Conservation (phyloP, 2,329 filamentous ascomycete species). For the Claviceps quebecensis region DNA sequence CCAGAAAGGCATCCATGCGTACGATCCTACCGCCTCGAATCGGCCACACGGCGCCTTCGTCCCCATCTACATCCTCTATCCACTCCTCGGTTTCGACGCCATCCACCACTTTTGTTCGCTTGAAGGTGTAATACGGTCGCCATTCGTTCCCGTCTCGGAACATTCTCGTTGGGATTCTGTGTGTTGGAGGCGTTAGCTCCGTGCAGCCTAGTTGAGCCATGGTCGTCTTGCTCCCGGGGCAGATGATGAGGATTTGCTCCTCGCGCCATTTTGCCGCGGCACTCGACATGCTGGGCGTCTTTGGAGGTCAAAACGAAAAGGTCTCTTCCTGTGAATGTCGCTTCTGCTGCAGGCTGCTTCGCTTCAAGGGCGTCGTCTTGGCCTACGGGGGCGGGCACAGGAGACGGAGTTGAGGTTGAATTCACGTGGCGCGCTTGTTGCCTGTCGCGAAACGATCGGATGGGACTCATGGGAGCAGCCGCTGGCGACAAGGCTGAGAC, state of each 20-base stretch:
- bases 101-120: constrained; percentile 39
- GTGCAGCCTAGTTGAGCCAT: constrained; percentile 81
- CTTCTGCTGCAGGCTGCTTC: neutral
- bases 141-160: constrained; percentile 73
- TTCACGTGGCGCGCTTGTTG: neutral
- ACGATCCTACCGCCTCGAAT: constrained; percentile 67
- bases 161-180: constrained; percentile 86
- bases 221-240: constrained; percentile 76
- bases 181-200: constrained; percentile 80
- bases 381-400: too few species aligned
- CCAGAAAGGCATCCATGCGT: constrained; percentile 86
- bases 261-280: constrained; percentile 47
- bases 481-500: neutral
- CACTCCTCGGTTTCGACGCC: constrained; percentile 49
- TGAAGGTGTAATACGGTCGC: constrained; percentile 63
- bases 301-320: neutral
- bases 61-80: constrained; percentile 78
- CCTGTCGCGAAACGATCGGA: neutral
- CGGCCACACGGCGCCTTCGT: constrained; percentile 82
- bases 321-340: neutral
- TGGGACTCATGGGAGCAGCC: neutral
- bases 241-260: constrained; percentile 56
- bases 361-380: neutral
- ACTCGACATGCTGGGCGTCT: constrained; percentile 32
- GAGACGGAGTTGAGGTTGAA: too few species aligned